Conservation (phyloP, 768 basidiomycete genomes). For the Pisolithus orientalis region DNA sequence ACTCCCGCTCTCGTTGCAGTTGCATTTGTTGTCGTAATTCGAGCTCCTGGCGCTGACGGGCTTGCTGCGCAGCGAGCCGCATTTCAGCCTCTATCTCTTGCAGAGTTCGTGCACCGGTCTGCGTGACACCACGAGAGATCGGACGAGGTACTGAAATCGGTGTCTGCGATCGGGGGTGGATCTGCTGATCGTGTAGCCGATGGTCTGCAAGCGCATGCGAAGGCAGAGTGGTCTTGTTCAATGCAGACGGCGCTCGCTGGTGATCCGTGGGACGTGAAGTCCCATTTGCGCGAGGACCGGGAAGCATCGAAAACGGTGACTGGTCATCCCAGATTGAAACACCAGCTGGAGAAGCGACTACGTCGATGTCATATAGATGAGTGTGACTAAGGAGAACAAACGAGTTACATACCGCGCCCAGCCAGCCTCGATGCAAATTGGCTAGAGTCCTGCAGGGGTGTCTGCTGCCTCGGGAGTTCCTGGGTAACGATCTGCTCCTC, state of each 20-base stretch:
- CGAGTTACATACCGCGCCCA: conserved; percentile 24
- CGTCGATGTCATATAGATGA: conserved; percentile 8
- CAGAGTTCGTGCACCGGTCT: conserved; percentile 51
- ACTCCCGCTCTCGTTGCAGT: conserved; percentile 42
- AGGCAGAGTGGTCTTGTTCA: conserved; percentile 16
- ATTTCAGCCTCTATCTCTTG: conserved; percentile 85
- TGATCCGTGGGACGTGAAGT: conserved; percentile 34
- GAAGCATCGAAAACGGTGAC: conserved; percentile 66
- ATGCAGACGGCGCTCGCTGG: conserved; percentile 16
- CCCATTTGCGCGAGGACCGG: conserved; percentile 50
- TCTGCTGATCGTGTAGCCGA: conserved; percentile 33
- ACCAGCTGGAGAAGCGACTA: conserved; percentile 7
- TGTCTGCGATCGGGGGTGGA: conserved; percentile 22
- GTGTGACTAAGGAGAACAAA: conserved; percentile 1
- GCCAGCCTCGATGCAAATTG: conserved; percentile 10
- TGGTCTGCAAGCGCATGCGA: conserved; percentile 28
- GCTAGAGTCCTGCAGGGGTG: conserved; percentile 22
- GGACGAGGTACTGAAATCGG: conserved; percentile 1
- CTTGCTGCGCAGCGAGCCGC: conserved; percentile 53
- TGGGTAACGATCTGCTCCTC: conserved; percentile 16
- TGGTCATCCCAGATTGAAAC: conserved; percentile 77
- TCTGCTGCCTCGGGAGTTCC: conserved; percentile 21
- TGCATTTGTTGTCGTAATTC: conserved; percentile 33
- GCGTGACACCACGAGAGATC: conserved; percentile 27
- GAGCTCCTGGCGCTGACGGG: conserved; percentile 32